A percentile compares a stretch with the other conserved stretches of the same genome.
phyloP scores from a whole-genome alignment of 1,284 basidiomycete species.

The Naganishia cerealis region DNA sequence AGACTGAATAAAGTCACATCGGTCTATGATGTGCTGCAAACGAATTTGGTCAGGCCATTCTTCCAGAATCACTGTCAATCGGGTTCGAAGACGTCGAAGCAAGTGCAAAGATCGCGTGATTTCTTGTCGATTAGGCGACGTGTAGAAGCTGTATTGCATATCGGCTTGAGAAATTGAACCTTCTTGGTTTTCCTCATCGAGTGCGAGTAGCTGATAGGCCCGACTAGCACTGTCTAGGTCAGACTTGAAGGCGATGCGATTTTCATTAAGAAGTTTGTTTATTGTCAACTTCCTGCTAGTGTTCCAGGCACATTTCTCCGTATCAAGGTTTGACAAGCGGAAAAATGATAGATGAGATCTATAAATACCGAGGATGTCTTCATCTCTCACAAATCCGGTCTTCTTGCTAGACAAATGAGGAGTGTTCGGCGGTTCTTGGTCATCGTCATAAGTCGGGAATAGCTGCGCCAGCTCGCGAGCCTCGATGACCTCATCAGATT shows the following conservation, averaged over 20 bases:
- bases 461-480: constrained; percentile 76
- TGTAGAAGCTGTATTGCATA: constrained; percentile 72
- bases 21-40: constrained; percentile 75
- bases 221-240: constrained; percentile 42
- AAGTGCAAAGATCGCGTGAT: constrained; percentile 63
- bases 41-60: constrained; percentile 99
- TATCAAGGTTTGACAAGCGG: constrained; percentile 1
- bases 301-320: constrained; percentile 15
- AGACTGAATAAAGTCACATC: constrained; percentile 69
- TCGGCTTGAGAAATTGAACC: constrained; percentile 44
- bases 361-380: constrained; percentile 34
- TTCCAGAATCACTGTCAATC: constrained; percentile 63
- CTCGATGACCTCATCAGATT: constrained; percentile 72
- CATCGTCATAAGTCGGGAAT: constrained; percentile 73
- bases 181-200: constrained; percentile 34
- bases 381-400: constrained; percentile 35
- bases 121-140: constrained; percentile 70
- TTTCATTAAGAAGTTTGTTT: neutral
- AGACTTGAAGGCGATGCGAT: constrained; percentile 37
- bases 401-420: constrained; percentile 27
- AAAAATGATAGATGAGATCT: constrained; percentile 33
- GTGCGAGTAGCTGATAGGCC: constrained; percentile 42
- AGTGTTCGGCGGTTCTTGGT: constrained; percentile 34
- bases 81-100: constrained; percentile 60
- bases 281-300: constrained; percentile 1